These are phyloP conservation scores for Zygotorulaspora danielsina DNA, from an alignment of 805 yeast species.

Conservation along the genomic window DNA sequence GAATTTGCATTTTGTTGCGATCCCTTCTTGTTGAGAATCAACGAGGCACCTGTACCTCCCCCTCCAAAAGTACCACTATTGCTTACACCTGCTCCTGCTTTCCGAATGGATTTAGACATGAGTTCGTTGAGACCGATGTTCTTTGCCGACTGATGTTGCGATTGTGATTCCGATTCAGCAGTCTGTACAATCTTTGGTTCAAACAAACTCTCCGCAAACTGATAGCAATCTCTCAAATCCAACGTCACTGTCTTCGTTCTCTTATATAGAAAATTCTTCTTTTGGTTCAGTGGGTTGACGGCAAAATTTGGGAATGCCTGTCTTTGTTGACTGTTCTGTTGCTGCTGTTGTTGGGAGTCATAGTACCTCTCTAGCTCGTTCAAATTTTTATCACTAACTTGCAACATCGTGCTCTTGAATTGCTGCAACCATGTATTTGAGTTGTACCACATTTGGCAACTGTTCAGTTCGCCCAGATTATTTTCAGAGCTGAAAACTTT, in stretches of 20 bases:
- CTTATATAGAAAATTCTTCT: constrained; percentile 23
- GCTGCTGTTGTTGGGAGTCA: constrained; percentile 25
- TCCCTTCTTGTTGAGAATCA: constrained; percentile 9
- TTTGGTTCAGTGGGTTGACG: constrained; percentile 20
- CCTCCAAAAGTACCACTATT: constrained; percentile 17
- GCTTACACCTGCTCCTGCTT: constrained; percentile 27
- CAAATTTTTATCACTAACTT: constrained; percentile 28
- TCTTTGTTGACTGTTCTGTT: constrained; percentile 18
- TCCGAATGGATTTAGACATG: constrained; percentile 26
- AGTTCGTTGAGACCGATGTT: constrained; percentile 30
- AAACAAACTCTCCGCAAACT: constrained; percentile 29
- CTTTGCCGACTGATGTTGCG: constrained; percentile 13
- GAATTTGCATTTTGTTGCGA: not conserved
- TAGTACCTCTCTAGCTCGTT: constrained; percentile 25
- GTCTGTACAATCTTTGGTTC: constrained; percentile 24
- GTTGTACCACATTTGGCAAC: constrained; percentile 26
- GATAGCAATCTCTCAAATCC: constrained; percentile 26
- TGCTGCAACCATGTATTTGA: constrained; percentile 32
- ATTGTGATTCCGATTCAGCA: not conserved
- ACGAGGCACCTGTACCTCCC: constrained; percentile 17
- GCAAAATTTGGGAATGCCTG: constrained; percentile 11
- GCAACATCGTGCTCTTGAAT: constrained; percentile 31
- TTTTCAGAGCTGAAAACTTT: not conserved
- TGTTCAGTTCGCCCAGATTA: constrained; percentile 4
- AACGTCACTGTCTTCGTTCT: constrained; percentile 22